Evolutionary conservation across 768 basidiomycete species (phyloP).

Genomic region (Leccinum fibrillosum): DNA sequence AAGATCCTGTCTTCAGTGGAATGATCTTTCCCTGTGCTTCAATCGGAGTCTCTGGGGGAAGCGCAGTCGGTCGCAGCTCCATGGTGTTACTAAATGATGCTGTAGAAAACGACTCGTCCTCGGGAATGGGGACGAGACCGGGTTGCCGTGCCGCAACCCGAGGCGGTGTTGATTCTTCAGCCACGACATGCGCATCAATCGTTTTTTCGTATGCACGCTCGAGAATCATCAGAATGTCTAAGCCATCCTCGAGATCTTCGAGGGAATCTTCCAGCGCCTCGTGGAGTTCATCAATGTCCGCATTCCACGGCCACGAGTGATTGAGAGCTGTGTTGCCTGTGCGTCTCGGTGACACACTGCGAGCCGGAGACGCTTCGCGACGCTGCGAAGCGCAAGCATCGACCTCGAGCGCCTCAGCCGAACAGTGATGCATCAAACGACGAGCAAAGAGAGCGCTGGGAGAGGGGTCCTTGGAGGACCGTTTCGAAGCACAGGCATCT

Average conservation of each 20-base stretch:
- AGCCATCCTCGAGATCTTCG: slow-evolving; percentile 66
- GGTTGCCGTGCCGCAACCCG: slow-evolving; percentile 2
- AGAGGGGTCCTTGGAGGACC: slow-evolving; percentile 39
- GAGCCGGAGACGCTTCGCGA: slow-evolving; percentile 36
- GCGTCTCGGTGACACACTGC: slow-evolving; percentile 43
- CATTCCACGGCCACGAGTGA: slow-evolving; percentile 30
- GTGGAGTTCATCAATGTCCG: slow-evolving; percentile 41
- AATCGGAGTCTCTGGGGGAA: slow-evolving; percentile 16
- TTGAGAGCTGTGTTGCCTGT: slow-evolving; percentile 28
- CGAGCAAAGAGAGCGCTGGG: slow-evolving; percentile 64
- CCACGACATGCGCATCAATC: slow-evolving; percentile 54
- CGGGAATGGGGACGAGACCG: slow-evolving; percentile 23
- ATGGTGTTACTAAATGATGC: not conserved
- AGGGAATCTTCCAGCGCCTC: slow-evolving; percentile 41
- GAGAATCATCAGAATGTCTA: slow-evolving; percentile 65
- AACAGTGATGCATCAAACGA: slow-evolving; percentile 83
- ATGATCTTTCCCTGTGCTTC: slow-evolving; percentile 20
- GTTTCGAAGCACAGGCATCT: slow-evolving; percentile 23
- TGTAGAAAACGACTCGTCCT: slow-evolving; percentile 10
- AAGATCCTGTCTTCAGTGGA: slow-evolving; percentile 58
- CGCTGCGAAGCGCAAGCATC: slow-evolving; percentile 7
- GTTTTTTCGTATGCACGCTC: slow-evolving; percentile 70
- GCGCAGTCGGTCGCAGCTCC: not conserved
- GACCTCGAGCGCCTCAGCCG: slow-evolving; percentile 44
- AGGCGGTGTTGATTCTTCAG: slow-evolving; percentile 19